phyloP scores from a whole-genome alignment of 2,329 filamentous ascomycete species.

The Venturiaceae sp. region DNA sequence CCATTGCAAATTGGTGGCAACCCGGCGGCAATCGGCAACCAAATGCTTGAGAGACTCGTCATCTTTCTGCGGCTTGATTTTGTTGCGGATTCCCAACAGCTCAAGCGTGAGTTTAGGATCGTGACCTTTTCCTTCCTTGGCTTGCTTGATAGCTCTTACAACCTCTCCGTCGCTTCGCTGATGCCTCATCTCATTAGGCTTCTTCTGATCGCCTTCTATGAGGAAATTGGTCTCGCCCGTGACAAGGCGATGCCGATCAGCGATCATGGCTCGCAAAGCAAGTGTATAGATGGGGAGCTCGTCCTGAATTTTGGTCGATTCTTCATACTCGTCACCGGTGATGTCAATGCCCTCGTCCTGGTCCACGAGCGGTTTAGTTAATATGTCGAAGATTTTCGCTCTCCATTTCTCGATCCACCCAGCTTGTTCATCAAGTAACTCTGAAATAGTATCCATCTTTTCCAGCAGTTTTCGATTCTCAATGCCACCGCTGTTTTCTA shows the following conservation, averaged over 20 bases:
- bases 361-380: constrained; percentile 70
- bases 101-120: constrained; percentile 56
- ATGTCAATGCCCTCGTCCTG: constrained; percentile 63
- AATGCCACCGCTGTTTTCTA: constrained; percentile 52
- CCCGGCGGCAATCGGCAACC: constrained; percentile 57
- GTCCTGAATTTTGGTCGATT: constrained; percentile 80
- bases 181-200: neutral
- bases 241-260: constrained; percentile 68
- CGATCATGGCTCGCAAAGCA: constrained; percentile 62
- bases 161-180: constrained; percentile 1
- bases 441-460: constrained; percentile 54
- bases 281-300: constrained; percentile 82
- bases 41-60: constrained; percentile 60
- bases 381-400: constrained; percentile 58
- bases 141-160: constrained; percentile 44
- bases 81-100: constrained; percentile 38
- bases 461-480: constrained; percentile 61
- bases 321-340: constrained; percentile 83
- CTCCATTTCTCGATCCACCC: constrained; percentile 65
- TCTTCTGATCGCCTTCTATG: constrained; percentile 60
- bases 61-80: constrained; percentile 38
- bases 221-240: constrained; percentile 70
- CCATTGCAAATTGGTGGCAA: constrained; percentile 51
- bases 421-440: constrained; percentile 62
- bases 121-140: constrained; percentile 56